Base-by-base conservation (phyloP, 371 early-diverging fungal genomes). In the Mucor racemosus region DNA sequence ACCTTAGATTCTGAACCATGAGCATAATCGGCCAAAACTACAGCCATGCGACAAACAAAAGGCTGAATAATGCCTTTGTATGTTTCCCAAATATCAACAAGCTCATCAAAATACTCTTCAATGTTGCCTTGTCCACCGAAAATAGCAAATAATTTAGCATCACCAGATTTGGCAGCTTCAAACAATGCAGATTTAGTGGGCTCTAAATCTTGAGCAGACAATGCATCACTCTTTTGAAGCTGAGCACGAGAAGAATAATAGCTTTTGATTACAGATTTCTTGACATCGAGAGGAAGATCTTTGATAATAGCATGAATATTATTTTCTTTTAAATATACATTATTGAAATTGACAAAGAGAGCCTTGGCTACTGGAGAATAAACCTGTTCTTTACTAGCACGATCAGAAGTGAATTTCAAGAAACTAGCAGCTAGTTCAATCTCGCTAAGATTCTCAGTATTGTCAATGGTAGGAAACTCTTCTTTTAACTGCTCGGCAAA, bases 41-140 rank as follows among this genome's bases (percentile, higher is more conserved):
- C 76, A 62, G 93, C 91, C 87, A 94, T 93, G 66, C 87, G 87
- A 60, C 88, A 84, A 62, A 96, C 81, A 74, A 92, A 94, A 57
- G 90, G 86, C 71, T 90, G 84, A 11, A 94, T 89, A 56, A 95
- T 73, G 44, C 93, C 87, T 71, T 92, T 87, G 76, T 96, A 96
- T 66, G 94, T 91, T 57, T 81, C 84, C 82, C 89, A 92, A 40
- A 94, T 85, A 68, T 86, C 86, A 33, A 88, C 91, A 36, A 96
- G 82, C 80, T 97, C 98, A 74, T 94, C 93, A 84, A 97, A 95
- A 86, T 95, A 97, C 64, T 95, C 96, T 64, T 95, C 94, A 56
- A 91, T 91, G 73, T 94, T 96, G 76, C 98, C 98, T 84, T 97
- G 98, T 57, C 97, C 97, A 76, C 97, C 97, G 87, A 97, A 97